These are phyloP conservation scores for Oryza brachyantha DNA, from an alignment of 176 grass and related monocot species.

Conservation along the genomic window DNA sequence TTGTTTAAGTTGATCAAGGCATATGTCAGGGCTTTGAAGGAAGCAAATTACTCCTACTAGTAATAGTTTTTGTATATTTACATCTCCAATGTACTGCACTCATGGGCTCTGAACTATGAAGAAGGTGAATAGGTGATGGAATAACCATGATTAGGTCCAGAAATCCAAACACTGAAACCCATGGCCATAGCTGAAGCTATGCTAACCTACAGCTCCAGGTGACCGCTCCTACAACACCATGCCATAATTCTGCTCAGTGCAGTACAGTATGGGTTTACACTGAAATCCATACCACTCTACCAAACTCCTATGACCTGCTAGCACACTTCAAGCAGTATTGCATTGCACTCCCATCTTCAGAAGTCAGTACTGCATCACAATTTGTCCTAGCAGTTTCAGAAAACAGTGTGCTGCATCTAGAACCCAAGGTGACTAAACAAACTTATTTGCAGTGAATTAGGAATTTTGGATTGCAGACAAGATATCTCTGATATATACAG, in stretches of 20 bases:
- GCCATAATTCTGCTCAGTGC: slow-evolving; percentile 1
- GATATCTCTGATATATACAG: not conserved
- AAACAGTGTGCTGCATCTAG: not conserved
- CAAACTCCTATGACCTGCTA: not conserved
- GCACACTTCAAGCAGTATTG: too few relatives aligned
- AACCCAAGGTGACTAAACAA: not conserved
- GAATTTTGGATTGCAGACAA: not conserved
- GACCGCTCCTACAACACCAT: not conserved
- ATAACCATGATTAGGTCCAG: slow-evolving; percentile 34
- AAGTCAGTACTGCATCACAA: not conserved
- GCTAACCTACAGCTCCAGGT: not conserved
- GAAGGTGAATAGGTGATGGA: not conserved
- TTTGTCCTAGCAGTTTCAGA: not conserved
- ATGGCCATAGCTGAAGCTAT: slow-evolving; percentile 4
- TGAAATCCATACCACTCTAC: slow-evolving; percentile 14
- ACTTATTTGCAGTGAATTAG: not conserved
- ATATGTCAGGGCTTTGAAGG: not conserved
- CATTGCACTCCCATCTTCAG: not conserved
- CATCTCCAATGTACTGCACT: not conserved
- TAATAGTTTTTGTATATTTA: not conserved
- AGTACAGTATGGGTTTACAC: not conserved
- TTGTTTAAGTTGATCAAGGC: not conserved
- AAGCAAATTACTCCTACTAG: not conserved
- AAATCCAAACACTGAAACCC: slow-evolving; percentile 36
- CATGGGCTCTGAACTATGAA: not conserved